Evolutionary conservation across 768 basidiomycete genomes (phyloP), one percentile per base, ranked within the genome.

Genomic region (Boletus pseudo-olivaceus): DNA sequence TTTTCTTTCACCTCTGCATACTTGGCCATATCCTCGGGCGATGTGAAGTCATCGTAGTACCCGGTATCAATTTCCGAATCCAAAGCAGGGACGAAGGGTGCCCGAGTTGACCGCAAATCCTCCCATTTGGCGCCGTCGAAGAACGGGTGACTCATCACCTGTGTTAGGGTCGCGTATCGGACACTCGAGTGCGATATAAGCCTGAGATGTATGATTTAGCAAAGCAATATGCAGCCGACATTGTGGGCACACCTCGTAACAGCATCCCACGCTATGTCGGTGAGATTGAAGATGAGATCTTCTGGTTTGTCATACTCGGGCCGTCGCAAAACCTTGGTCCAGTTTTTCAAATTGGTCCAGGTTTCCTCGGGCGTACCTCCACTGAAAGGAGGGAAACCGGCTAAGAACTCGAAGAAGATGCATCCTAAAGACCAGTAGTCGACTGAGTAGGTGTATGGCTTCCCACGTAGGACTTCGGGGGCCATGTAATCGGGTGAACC

Each of bases 401-500:
- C 90, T 15, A 96, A 77, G 70, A 96, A 95, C 75, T 99, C 97
- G 73, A 98, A 99, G 26, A 99, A 75, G 62, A 99, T 98, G 71
- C 97, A 98, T 7, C 97, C 97, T 8, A 99, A 81, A 1, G 93
- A 96, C 97, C 97, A 98, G 63, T 90, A 98, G 73, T 99, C 97
- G 45, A 98, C 97, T 0, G 92, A 91, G 71, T 89, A 98, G 1
- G 88, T 88, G 72, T 99, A 99, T 0, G 93, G 90, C 71, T 94
- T 93, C 34, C 90, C 96, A 29, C 95, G 84, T 26, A 98, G 81
- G 20, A 98, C 94, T 67, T 93, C 91, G 0, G 91, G 90, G 1
- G 97, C 84, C 97, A 99, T 98, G 72, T 99, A 99, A 72, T 99
- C 97, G 0, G 97, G 96, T 1, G 92, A 95, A 7, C 97, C 97